A percentile compares a stretch with the other conserved stretches of the same genome.
Evolutionary conservation across 345 rosid species (phyloP).

Genomic region (Turritis glabra): DNA sequence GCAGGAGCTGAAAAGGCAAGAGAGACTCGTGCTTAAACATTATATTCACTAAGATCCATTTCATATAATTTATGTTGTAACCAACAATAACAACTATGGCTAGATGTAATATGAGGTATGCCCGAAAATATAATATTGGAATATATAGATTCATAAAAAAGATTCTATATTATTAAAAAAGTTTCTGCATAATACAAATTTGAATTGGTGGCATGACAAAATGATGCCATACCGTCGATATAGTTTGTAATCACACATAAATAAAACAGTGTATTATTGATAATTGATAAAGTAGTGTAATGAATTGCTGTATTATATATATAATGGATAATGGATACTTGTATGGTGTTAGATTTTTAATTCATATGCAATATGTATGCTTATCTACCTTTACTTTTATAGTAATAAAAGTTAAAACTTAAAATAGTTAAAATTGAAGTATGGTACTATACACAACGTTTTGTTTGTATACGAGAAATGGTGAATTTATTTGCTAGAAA

Average conservation of each 20-base stretch:
- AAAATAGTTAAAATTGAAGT: too few species aligned
- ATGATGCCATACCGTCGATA: background rate
- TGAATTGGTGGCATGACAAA: background rate
- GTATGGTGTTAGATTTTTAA: background rate
- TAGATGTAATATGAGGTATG: background rate
- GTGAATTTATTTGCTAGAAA: background rate
- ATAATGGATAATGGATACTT: background rate
- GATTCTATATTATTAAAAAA: background rate
- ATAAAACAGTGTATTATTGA: background rate
- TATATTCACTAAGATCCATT: background rate
- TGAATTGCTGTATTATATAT: too few species aligned
- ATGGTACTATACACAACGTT: background rate
- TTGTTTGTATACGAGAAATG: background rate
- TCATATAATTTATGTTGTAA: conserved; percentile 1
- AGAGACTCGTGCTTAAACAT: conserved; percentile 16
- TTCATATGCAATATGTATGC: background rate
- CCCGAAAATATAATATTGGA: background rate
- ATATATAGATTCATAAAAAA: background rate
- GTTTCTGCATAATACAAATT: background rate
- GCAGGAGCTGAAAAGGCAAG: conserved; percentile 21
- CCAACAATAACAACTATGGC: background rate
- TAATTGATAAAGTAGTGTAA: too few species aligned
- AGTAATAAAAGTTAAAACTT: too few species aligned
- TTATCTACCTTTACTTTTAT: background rate
- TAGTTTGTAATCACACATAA: background rate